A percentile compares a stretch with the other conserved stretches of the same genome.
Conservation (phyloP, 1,284 basidiomycete species). For the Irpex sp. region DNA sequence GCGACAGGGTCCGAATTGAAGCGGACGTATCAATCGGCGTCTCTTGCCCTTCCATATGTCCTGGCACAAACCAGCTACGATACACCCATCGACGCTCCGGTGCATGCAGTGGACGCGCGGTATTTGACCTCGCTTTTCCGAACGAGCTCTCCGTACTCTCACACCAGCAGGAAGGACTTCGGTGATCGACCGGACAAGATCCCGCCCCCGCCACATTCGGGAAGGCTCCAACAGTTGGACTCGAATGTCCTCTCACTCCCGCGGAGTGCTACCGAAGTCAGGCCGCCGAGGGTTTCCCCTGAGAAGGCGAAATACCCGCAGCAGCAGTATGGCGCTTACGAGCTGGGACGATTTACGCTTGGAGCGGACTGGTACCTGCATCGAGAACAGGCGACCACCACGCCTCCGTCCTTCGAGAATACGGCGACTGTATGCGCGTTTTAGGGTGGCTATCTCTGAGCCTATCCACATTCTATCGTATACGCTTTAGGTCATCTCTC, state of each 20-base stretch:
- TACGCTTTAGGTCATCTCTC: not conserved
- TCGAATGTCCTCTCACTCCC: slow-evolving; percentile 1
- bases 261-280: slow-evolving; percentile 9
- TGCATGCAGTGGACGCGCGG: not conserved
- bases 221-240: slow-evolving; percentile 3
- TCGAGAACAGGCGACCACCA: slow-evolving; percentile 1
- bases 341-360: not conserved
- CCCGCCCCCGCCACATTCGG: slow-evolving; percentile 1
- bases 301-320: not conserved
- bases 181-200: slow-evolving; percentile 1
- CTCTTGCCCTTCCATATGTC: slow-evolving; percentile 3
- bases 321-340: not conserved
- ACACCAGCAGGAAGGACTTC: slow-evolving; percentile 7
- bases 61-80: slow-evolving; percentile 1
- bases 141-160: not conserved
- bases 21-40: not conserved
- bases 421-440: not conserved
- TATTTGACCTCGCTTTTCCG: not conserved
- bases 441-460: not conserved
- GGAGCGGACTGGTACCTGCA: not conserved
- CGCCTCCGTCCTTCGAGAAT: slow-evolving; percentile 1
- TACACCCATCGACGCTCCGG: not conserved
- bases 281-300: not conserved
- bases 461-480: not conserved
- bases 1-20: slow-evolving; percentile 5